These are phyloP conservation scores for Raffaelea deltoideospora DNA, from an alignment of 2,329 filamentous ascomycete species.

Conservation along the genomic window DNA sequence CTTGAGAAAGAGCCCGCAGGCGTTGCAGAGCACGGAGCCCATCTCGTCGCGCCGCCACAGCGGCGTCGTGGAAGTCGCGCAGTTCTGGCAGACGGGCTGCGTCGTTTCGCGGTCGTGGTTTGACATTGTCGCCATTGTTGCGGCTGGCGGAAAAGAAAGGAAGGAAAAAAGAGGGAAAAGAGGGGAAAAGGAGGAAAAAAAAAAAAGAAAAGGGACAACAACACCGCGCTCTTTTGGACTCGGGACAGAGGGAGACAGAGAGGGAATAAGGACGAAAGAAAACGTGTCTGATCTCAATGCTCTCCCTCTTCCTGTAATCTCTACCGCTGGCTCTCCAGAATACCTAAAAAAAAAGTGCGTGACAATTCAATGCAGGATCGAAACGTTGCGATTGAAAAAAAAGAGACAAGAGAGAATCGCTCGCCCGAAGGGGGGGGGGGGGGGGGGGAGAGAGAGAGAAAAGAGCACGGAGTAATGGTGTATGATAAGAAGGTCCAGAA, in stretches of 20 bases:
- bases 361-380: too few species aligned
- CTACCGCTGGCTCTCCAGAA: too few species aligned
- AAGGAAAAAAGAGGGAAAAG: not conserved
- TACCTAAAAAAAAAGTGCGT: too few species aligned
- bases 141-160: not conserved
- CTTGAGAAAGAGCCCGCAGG: constrained; percentile 94
- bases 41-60: constrained; percentile 95
- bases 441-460: not conserved
- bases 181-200: constrained; percentile 9
- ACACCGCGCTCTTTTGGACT: too few species aligned
- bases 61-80: constrained; percentile 85
- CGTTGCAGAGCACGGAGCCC: constrained; percentile 93
- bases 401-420: too few species aligned
- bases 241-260: too few species aligned
- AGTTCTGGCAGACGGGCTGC: constrained; percentile 96
- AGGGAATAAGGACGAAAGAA: too few species aligned
- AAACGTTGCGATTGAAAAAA: too few species aligned
- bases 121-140: constrained; percentile 33
- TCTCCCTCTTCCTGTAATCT: too few species aligned
- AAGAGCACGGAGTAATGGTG: not conserved
- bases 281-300: too few species aligned
- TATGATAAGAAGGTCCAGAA: constrained; percentile 11
- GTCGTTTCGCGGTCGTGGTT: constrained; percentile 43
- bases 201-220: too few species aligned
- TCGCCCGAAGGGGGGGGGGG: too few species aligned